Evolutionary conservation across 1,139 yeast genomes (phyloP).

Genomic region (Debaryomyces coudertii): DNA sequence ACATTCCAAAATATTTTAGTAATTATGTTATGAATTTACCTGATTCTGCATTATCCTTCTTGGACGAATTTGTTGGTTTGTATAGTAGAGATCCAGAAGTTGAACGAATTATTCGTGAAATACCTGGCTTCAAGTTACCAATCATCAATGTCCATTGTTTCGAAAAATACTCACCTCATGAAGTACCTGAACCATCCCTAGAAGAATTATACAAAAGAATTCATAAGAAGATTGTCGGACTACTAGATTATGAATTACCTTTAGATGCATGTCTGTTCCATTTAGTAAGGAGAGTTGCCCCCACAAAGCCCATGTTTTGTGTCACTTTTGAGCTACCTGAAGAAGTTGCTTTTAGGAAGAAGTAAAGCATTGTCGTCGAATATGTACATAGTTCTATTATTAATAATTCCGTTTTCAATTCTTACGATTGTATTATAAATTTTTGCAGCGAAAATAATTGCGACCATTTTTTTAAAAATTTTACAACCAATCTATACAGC

Average conservation of each 20-base stretch:
- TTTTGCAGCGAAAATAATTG: too few relatives aligned
- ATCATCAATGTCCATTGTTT: slow-evolving; percentile 87
- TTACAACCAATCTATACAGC: slow-evolving; percentile 6
- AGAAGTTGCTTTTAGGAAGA: slow-evolving; percentile 64
- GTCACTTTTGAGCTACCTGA: slow-evolving; percentile 77
- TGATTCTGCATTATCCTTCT: slow-evolving; percentile 85
- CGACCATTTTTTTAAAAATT: not conserved
- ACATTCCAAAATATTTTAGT: slow-evolving; percentile 61
- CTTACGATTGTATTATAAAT: not conserved
- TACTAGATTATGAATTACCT: slow-evolving; percentile 54
- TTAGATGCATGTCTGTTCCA: slow-evolving; percentile 62
- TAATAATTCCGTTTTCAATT: not conserved
- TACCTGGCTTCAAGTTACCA: slow-evolving; percentile 65
- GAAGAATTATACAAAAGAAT: slow-evolving; percentile 68
- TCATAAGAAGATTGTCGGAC: slow-evolving; percentile 56
- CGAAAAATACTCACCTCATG: slow-evolving; percentile 77
- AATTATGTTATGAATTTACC: slow-evolving; percentile 97
- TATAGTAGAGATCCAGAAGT: slow-evolving; percentile 51
- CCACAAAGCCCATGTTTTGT: slow-evolving; percentile 96
- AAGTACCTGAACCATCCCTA: slow-evolving; percentile 63
- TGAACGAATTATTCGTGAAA: slow-evolving; percentile 31
- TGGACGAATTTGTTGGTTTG: slow-evolving; percentile 75
- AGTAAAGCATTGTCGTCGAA: not conserved
- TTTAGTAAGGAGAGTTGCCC: slow-evolving; percentile 90
- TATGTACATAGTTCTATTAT: not conserved